Evolutionary conservation across 2,329 filamentous ascomycete species (phyloP).

Genomic region (Dactylellina parvicollis): DNA sequence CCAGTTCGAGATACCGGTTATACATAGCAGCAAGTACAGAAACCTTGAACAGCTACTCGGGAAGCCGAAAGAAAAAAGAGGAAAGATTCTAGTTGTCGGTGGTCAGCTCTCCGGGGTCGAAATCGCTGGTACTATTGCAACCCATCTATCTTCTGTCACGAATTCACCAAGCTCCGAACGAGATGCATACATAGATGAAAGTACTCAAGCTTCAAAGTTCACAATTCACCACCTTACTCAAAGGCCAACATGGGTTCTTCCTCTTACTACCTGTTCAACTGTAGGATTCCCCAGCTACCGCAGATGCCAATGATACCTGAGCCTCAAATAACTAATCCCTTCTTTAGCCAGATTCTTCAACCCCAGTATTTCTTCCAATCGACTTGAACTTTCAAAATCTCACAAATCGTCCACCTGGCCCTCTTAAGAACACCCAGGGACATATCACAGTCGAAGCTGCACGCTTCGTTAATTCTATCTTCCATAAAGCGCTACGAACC

Average conservation of each 20-base stretch:
- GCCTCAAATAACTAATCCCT: constrained; percentile 59
- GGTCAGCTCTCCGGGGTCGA: constrained; percentile 86
- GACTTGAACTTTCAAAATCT: constrained; percentile 79
- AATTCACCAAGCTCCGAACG: constrained; percentile 65
- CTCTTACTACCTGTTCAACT: constrained; percentile 68
- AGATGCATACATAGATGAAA: constrained; percentile 49
- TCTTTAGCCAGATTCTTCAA: constrained; percentile 63
- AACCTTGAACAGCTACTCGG: constrained; percentile 66
- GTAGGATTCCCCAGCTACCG: constrained; percentile 59
- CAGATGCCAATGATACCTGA: background rate
- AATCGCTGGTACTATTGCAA: constrained; percentile 76
- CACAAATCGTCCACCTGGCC: constrained; percentile 68
- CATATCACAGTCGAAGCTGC: constrained; percentile 71
- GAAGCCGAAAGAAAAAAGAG: constrained; percentile 61
- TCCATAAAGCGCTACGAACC: constrained; percentile 65
- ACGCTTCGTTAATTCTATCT: constrained; percentile 66
- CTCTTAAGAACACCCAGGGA: constrained; percentile 72
- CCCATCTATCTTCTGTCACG: constrained; percentile 73
- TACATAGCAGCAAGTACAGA: constrained; percentile 76
- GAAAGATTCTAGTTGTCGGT: constrained; percentile 77
- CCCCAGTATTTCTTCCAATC: constrained; percentile 74
- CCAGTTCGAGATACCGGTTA: constrained; percentile 64
- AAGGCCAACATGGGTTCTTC: constrained; percentile 77
- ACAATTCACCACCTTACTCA: constrained; percentile 75
- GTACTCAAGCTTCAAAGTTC: constrained; percentile 65